Evolutionary conservation across 192 early-diverging fungal genomes (phyloP).

Genomic region (Coemansia sp.): DNA sequence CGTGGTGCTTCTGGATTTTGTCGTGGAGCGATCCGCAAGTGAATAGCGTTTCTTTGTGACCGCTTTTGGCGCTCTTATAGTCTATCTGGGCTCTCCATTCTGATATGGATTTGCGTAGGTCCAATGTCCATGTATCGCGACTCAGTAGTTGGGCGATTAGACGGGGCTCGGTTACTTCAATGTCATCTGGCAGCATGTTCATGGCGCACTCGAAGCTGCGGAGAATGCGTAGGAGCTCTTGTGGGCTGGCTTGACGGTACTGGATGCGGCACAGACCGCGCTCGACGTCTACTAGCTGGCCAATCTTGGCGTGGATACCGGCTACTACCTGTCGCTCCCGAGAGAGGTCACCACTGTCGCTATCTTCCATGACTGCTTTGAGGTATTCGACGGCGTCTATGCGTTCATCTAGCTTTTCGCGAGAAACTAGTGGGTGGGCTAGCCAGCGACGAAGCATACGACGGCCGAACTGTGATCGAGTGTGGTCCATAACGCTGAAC

Average conservation of each 20-base stretch:
- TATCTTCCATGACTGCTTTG: constrained; percentile 56
- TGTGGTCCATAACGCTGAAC: constrained; percentile 80
- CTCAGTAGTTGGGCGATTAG: constrained; percentile 33
- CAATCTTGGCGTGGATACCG: constrained; percentile 56
- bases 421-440: constrained; percentile 81
- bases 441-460: constrained; percentile 82
- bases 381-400: constrained; percentile 86
- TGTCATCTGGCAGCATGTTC: constrained; percentile 16
- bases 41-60: constrained; percentile 66
- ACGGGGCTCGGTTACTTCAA: constrained; percentile 27
- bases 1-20: constrained; percentile 53
- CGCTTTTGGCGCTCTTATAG: constrained; percentile 48
- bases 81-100: constrained; percentile 55
- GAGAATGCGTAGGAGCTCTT: constrained; percentile 80
- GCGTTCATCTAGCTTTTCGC: constrained; percentile 68
- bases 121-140: constrained; percentile 49
- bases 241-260: constrained; percentile 76
- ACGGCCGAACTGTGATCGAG: constrained; percentile 90
- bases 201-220: constrained; percentile 60
- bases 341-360: constrained; percentile 15
- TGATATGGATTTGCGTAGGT: constrained; percentile 36
- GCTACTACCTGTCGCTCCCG: constrained; percentile 19
- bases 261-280: constrained; percentile 91
- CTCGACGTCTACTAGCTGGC: constrained; percentile 85
- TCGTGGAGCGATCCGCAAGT: constrained; percentile 58